Conservation (phyloP, 108 stramenopile genomes). For the Hondaea fermentalgiana region DNA sequence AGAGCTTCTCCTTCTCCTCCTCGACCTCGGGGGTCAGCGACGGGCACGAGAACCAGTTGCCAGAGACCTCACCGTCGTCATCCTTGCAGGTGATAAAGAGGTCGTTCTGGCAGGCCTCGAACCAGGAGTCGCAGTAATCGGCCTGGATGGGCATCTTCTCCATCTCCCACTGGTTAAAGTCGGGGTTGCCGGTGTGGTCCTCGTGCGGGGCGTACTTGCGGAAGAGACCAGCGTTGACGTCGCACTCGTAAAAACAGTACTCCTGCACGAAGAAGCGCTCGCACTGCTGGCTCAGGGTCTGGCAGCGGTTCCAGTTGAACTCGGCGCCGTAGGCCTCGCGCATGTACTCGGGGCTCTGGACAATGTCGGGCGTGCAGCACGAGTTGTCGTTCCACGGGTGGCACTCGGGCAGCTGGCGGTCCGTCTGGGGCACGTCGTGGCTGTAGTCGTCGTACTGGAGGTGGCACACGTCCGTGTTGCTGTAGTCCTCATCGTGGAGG, state of each 20-base stretch:
- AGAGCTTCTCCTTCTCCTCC: neutral
- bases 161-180: conserved; percentile 31
- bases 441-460: neutral
- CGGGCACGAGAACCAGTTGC: neutral
- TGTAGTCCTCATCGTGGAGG: neutral
- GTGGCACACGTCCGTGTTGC: neutral
- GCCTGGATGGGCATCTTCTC: conserved; percentile 31
- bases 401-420: conserved; percentile 3
- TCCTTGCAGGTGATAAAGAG: conserved; percentile 12
- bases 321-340: conserved; percentile 15
- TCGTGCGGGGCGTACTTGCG: conserved; percentile 13
- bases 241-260: conserved; percentile 24
- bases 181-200: neutral
- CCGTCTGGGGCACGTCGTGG: neutral
- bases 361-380: conserved; percentile 8
- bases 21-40: neutral
- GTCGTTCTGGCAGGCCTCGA: conserved; percentile 31
- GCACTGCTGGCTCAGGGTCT: neutral
- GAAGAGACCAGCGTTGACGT: neutral
- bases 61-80: neutral
- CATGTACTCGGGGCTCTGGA: neutral
- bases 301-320: conserved; percentile 20
- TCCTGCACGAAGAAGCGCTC: conserved; percentile 25
- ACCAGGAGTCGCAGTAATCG: conserved; percentile 34
- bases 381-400: neutral